phyloP scores from a whole-genome alignment of 768 basidiomycete species.

The Kwoniella shandongensis region DNA sequence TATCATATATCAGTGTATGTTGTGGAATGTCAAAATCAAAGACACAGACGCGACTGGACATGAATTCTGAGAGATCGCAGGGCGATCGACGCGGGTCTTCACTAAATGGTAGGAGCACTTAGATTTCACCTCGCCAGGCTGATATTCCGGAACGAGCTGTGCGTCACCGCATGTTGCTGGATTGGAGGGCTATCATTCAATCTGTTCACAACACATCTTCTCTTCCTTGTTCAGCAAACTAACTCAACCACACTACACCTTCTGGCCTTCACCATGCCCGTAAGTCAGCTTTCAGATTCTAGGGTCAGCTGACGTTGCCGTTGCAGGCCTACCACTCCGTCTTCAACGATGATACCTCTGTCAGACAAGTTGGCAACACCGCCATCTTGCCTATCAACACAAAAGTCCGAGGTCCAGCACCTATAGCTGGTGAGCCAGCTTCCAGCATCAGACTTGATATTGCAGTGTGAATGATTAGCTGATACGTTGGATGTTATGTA shows the following conservation, averaged over 20 bases:
- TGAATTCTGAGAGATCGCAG: not conserved
- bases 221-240: not conserved
- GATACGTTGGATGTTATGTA: constrained; percentile 45
- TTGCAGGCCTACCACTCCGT: constrained; percentile 91
- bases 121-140: not conserved
- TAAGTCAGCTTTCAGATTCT: not conserved
- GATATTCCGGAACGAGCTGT: not conserved
- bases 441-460: not conserved
- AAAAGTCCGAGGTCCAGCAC: constrained; percentile 87
- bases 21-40: no score
- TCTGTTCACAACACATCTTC: not conserved
- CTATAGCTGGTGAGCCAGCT: constrained; percentile 58
- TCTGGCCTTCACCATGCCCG: constrained; percentile 1
- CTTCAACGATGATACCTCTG: constrained; percentile 73
- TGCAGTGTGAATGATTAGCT: no score
- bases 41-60: constrained; percentile 12
- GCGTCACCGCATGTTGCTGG: constrained; percentile 3
- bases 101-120: no score
- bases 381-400: constrained; percentile 87
- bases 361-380: constrained; percentile 83
- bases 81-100: not conserved
- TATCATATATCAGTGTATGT: not conserved
- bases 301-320: not conserved
- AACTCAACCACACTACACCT: not conserved
- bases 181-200: not conserved